Conservation (phyloP, 2,329 filamentous ascomycete genomes). For the Colletotrichum sp. region DNA sequence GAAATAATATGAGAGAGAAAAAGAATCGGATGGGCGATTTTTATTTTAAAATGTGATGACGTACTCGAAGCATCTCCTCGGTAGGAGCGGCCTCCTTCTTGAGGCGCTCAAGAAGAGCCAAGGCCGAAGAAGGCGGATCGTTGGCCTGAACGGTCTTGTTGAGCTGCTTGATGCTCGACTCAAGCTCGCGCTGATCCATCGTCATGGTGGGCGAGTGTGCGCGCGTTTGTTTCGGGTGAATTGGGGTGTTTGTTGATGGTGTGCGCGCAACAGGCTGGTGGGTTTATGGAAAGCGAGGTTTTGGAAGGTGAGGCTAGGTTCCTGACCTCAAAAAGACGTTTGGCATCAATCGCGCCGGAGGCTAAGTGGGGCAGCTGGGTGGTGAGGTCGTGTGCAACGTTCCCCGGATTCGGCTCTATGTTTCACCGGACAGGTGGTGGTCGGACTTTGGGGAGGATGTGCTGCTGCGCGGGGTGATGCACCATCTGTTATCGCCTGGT, state of each 20-base stretch:
- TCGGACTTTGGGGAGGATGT: background rate
- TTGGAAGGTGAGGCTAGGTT: background rate
- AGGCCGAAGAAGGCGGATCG: conserved; percentile 74
- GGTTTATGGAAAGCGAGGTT: background rate
- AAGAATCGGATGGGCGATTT: background rate
- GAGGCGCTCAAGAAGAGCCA: conserved; percentile 77
- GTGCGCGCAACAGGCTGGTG: background rate
- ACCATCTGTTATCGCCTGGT: conserved; percentile 3
- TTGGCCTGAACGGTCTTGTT: conserved; percentile 78
- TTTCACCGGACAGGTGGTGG: background rate
- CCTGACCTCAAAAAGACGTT: conserved; percentile 6
- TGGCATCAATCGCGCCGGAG: conserved; percentile 7
- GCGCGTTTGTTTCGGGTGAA: background rate
- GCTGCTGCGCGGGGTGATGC: background rate
- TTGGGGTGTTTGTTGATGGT: background rate
- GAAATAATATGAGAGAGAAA: background rate
- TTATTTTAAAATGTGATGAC: conserved; percentile 31
- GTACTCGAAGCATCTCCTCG: conserved; percentile 85
- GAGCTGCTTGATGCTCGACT: conserved; percentile 77
- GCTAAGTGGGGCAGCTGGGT: conserved; percentile 6
- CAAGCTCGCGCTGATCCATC: conserved; percentile 83
- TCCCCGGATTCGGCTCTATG: conserved; percentile 1
- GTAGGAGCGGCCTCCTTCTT: conserved; percentile 83
- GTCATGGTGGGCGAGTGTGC: background rate
- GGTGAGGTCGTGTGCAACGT: background rate